A percentile compares a stretch with the other conserved stretches of the same genome.
These are phyloP conservation scores for Hanseniaspora nectarophila DNA, from an alignment of 805 yeast genomes.

Conservation along the genomic window DNA sequence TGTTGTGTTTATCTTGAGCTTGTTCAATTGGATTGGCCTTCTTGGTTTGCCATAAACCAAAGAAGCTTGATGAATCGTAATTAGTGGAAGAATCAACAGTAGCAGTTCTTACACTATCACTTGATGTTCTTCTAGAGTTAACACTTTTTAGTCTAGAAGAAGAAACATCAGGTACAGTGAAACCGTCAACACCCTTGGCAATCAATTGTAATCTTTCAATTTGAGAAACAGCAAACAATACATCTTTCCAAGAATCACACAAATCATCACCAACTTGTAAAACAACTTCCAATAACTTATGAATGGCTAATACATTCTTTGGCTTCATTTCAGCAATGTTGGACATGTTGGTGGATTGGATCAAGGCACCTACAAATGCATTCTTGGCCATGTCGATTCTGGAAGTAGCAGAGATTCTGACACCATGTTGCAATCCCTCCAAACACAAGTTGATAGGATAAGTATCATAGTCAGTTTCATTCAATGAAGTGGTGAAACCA, in stretches of 20 bases:
- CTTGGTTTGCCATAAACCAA: constrained; percentile 47
- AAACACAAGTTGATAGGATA: constrained; percentile 58
- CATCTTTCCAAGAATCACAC: constrained; percentile 70
- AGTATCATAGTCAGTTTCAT: constrained; percentile 60
- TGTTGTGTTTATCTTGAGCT: constrained; percentile 59
- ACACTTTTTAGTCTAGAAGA: constrained; percentile 55
- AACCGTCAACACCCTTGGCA: constrained; percentile 77
- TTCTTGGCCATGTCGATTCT: constrained; percentile 74
- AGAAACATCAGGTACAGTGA: constrained; percentile 72
- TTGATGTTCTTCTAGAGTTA: constrained; percentile 14
- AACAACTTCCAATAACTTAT: constrained; percentile 62
- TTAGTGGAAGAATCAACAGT: constrained; percentile 30
- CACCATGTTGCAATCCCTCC: constrained; percentile 75
- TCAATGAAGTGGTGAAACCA: constrained; percentile 86
- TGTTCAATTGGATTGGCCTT: constrained; percentile 49
- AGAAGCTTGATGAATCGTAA: constrained; percentile 41
- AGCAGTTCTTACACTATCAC: constrained; percentile 10
- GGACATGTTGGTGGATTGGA: constrained; percentile 72
- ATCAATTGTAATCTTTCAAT: constrained; percentile 80
- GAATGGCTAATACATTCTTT: constrained; percentile 73
- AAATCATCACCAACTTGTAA: constrained; percentile 66
- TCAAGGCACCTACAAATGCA: constrained; percentile 79
- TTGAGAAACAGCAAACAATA: constrained; percentile 74
- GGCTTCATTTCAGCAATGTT: constrained; percentile 64
- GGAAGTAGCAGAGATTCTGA: constrained; percentile 72